A percentile compares a stretch with the other conserved stretches of the same genome.
Conservation (phyloP, 495 filamentous ascomycete species). For the Hyaloscypha hepaticicola region DNA sequence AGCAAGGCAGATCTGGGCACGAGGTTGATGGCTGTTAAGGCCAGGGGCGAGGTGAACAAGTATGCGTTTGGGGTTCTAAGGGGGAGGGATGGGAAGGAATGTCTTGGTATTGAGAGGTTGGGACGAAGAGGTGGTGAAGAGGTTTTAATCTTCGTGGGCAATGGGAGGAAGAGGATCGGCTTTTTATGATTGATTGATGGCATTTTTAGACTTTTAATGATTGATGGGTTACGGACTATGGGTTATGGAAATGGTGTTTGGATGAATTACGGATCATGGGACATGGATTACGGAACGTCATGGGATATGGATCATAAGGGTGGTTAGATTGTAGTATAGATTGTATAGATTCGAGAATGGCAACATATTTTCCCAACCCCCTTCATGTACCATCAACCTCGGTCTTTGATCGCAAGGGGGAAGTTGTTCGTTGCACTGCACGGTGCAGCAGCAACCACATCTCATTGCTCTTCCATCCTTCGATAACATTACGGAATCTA, state of each 20-base stretch:
- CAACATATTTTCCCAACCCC: neutral
- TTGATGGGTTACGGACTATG: slow-evolving; percentile 11
- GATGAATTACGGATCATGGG: neutral
- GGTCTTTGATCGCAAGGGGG: too few species aligned
- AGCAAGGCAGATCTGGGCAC: slow-evolving; percentile 64
- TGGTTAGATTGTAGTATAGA: slow-evolving; percentile 8
- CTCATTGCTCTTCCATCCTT: too few species aligned
- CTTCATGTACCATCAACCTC: too few species aligned
- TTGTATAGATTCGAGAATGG: neutral
- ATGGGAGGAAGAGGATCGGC: neutral
- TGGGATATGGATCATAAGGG: neutral
- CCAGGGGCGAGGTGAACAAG: slow-evolving; percentile 38
- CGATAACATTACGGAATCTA: too few species aligned
- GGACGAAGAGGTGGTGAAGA: slow-evolving; percentile 15
- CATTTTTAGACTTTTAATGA: slow-evolving; percentile 11
- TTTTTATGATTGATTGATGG: slow-evolving; percentile 1
- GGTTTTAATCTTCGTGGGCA: slow-evolving; percentile 1
- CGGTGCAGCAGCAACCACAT: too few species aligned
- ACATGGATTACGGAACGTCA: neutral
- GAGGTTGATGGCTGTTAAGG: slow-evolving; percentile 46
- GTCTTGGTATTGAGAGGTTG: slow-evolving; percentile 61
- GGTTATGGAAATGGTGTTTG: neutral
- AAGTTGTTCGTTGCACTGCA: too few species aligned
- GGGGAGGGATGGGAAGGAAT: slow-evolving; percentile 57
- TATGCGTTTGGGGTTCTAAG: slow-evolving; percentile 61